These are phyloP conservation scores for Leishmania braziliensis DNA, from an alignment of 208 protist species.

Conservation along the genomic window DNA sequence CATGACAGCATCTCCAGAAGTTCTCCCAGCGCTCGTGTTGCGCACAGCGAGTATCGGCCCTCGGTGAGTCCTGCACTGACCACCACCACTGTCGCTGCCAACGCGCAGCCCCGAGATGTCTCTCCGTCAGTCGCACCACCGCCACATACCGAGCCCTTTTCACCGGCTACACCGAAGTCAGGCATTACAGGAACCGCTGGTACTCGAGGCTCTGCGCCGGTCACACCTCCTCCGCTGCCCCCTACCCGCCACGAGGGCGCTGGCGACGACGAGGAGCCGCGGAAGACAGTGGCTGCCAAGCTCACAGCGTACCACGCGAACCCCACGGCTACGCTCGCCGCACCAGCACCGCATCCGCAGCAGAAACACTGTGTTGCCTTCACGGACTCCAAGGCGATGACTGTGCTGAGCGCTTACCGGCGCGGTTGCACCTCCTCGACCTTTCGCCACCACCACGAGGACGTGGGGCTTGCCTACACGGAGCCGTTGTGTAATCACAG, in stretches of 20 bases:
- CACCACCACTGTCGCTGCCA: not conserved
- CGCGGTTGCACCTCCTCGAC: not conserved
- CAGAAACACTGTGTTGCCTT: not conserved
- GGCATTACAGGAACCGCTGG: not conserved
- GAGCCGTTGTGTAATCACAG: constrained; percentile 35
- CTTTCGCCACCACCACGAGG: constrained; percentile 1
- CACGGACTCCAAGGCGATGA: constrained; percentile 19
- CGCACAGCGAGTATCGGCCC: not conserved
- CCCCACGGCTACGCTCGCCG: not conserved
- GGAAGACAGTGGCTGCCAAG: constrained; percentile 32
- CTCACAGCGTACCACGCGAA: not conserved
- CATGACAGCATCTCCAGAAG: not conserved
- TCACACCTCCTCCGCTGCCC: not conserved
- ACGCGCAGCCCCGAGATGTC: constrained; percentile 4
- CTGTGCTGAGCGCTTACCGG: constrained; percentile 15
- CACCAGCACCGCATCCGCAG: not conserved
- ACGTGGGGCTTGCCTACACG: constrained; percentile 37
- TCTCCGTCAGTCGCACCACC: constrained; percentile 24
- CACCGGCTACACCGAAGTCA: not conserved
- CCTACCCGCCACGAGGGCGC: not conserved
- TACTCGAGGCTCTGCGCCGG: not conserved
- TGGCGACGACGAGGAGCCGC: not conserved
- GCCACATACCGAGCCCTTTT: constrained; percentile 9
- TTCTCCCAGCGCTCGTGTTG: not conserved
- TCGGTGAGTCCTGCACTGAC: not conserved